Evolutionary conservation across 2,329 filamentous ascomycete species (phyloP), one percentile per base, ranked within the genome.

Genomic region (Parastagonospora avenae): DNA sequence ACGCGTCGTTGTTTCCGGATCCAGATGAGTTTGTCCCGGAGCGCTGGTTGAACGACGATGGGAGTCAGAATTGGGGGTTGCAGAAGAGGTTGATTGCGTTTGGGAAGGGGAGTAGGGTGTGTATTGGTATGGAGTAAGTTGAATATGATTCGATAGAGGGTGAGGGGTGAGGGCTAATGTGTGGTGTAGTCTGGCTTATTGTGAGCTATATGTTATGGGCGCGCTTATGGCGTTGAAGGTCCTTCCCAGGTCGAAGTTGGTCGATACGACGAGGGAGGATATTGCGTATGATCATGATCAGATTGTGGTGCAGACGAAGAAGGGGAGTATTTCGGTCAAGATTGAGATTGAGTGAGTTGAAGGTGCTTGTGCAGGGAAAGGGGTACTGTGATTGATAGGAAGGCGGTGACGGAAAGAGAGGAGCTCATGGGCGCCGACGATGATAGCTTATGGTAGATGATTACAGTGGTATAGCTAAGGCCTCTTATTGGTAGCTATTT

Each of bases 91-190:
- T 66, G 30, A 62, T 66, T 41, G 54, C 62, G 15, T 66, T 66
- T 42, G 59, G 59, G 28, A 71, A 68, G 33, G 69, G 69, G 5
- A 64, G 49, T 24, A 51, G 69, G 15, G 54, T 51, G 41, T 72
- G 69, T 36, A 60, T 72, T 46, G 68, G 69, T 8, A 60, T 68
- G 35, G 66, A 71, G 54, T 66, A 57, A 56, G 63, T 60, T 9
- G 2, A n/a, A 14, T n/a, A 11, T 9, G 12, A 12, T 16, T 9
- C 12, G 8, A 14, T 15, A 12, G 15, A 7, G 8, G 5, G 28
- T 27, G n/a, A 12, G 32, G 16, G 8, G 11, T 10, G 7, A 8
- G 16, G 4, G 9, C 19, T 46, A 15, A 31, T 12, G 5, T 5
- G 24, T 16, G 2, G 19, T 28, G 8, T 29, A 62, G 59, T 37